Evolutionary conservation across 2,329 filamentous ascomycete species (phyloP).

Genomic region (Arachnomyces sp.): DNA sequence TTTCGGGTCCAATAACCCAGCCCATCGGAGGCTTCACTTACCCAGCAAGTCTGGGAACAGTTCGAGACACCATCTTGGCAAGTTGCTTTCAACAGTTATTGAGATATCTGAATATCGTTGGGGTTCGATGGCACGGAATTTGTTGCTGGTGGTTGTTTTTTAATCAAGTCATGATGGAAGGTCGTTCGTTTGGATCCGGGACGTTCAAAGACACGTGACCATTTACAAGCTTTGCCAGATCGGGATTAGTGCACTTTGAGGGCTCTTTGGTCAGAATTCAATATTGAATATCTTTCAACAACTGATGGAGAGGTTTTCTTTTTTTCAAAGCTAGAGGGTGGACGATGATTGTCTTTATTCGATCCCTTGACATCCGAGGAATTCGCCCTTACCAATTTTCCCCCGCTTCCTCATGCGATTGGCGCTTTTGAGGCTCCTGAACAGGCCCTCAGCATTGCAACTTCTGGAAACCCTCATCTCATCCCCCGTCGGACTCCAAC

Average conservation of each 20-base stretch:
- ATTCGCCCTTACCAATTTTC: too few species aligned
- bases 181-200: slow-evolving; percentile 6
- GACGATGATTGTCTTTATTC: slow-evolving; percentile 23
- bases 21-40: slow-evolving; percentile 21
- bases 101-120: too few species aligned
- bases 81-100: slow-evolving; percentile 13
- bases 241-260: too few species aligned
- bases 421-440: slow-evolving; percentile 37
- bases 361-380: too few species aligned
- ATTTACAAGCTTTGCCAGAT: too few species aligned
- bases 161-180: slow-evolving; percentile 11
- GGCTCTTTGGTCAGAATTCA: too few species aligned
- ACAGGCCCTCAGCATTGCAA: slow-evolving; percentile 34
- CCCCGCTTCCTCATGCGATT: slow-evolving; percentile 33
- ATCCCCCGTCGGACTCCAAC: slow-evolving; percentile 25
- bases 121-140: too few species aligned
- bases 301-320: too few species aligned
- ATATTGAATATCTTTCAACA: too few species aligned
- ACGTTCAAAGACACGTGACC: too few species aligned
- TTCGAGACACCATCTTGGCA: slow-evolving; percentile 36
- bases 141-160: too few species aligned
- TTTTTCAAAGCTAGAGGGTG: background rate
- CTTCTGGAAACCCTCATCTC: slow-evolving; percentile 28
- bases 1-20: background rate
- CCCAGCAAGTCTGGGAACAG: slow-evolving; percentile 36